Conservation (phyloP, 2,329 filamentous ascomycete species). For the Chaetoscypha palmicola region DNA sequence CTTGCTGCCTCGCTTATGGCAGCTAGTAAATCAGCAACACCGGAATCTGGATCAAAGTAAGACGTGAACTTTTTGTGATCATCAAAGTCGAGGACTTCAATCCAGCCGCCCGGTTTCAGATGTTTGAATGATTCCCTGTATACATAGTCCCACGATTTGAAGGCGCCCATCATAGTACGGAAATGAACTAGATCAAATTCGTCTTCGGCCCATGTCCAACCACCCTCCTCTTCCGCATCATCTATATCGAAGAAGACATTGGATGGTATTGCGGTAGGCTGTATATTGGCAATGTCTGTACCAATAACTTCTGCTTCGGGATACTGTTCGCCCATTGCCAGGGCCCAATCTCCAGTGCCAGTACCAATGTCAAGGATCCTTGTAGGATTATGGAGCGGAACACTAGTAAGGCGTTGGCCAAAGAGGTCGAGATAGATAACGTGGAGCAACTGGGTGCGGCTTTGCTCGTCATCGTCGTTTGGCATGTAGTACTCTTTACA, state of each 20-base stretch:
- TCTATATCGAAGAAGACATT: slow-evolving; percentile 62
- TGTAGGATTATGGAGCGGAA: slow-evolving; percentile 34
- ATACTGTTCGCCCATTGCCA: slow-evolving; percentile 48
- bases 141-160: slow-evolving; percentile 49
- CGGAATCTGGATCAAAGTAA: slow-evolving; percentile 17
- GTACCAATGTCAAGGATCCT: slow-evolving; percentile 42
- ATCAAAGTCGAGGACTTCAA: slow-evolving; percentile 30
- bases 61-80: slow-evolving; percentile 17
- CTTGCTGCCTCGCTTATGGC: slow-evolving; percentile 17
- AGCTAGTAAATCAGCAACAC: slow-evolving; percentile 8
- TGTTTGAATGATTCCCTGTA: slow-evolving; percentile 43
- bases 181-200: slow-evolving; percentile 56
- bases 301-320: slow-evolving; percentile 47
- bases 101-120: slow-evolving; percentile 28
- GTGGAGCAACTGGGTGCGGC: slow-evolving; percentile 26
- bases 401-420: slow-evolving; percentile 24
- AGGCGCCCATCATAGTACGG: slow-evolving; percentile 49
- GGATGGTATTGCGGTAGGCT: slow-evolving; percentile 49
- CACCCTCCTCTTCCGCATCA: slow-evolving; percentile 41
- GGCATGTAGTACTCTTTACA: slow-evolving; percentile 38
- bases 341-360: slow-evolving; percentile 57
- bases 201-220: slow-evolving; percentile 44
- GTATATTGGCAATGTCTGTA: slow-evolving; percentile 52
- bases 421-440: slow-evolving; percentile 25
- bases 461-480: slow-evolving; percentile 29